A percentile compares a stretch with the other conserved stretches of the same genome.
Conservation (phyloP, 768 basidiomycete species). For the Leccinum uliginosum region DNA sequence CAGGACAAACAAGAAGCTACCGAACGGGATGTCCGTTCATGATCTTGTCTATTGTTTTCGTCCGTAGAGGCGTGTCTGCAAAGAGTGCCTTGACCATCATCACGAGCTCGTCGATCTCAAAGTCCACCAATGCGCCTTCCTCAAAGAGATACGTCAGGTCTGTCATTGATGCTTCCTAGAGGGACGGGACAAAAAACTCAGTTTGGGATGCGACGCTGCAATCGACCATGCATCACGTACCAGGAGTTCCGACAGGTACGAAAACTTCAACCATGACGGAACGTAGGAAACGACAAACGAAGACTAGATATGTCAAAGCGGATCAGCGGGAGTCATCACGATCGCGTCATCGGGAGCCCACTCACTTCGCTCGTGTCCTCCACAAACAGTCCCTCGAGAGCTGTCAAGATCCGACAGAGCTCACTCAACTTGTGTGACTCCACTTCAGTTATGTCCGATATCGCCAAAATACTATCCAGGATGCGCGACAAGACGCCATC, state of each 20-base stretch:
- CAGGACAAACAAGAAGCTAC: neutral
- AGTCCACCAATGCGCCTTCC: conserved; percentile 86
- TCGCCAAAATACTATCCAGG: conserved; percentile 64
- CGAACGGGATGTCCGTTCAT: conserved; percentile 52
- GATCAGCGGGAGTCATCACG: neutral
- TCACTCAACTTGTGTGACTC: conserved; percentile 84
- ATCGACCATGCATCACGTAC: conserved; percentile 40
- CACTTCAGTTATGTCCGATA: conserved; percentile 82
- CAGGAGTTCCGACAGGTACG: conserved; percentile 87
- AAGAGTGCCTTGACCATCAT: conserved; percentile 83
- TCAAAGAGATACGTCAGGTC: conserved; percentile 92
- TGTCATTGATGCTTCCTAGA: conserved; percentile 84
- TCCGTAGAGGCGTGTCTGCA: conserved; percentile 78
- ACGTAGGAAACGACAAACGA: conserved; percentile 81
- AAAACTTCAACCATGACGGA: conserved; percentile 93
- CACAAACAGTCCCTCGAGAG: conserved; percentile 77
- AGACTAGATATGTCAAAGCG: conserved; percentile 36
- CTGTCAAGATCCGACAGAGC: conserved; percentile 72
- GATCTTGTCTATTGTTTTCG: conserved; percentile 76
- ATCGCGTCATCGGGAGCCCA: neutral
- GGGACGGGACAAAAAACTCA: neutral
- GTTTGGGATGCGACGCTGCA: neutral
- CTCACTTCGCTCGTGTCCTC: conserved; percentile 58
- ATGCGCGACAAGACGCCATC: conserved; percentile 66
- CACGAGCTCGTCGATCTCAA: conserved; percentile 77